phyloP scores from a whole-genome alignment of 2,329 filamentous ascomycete species.

The Epichloe amarillans region DNA sequence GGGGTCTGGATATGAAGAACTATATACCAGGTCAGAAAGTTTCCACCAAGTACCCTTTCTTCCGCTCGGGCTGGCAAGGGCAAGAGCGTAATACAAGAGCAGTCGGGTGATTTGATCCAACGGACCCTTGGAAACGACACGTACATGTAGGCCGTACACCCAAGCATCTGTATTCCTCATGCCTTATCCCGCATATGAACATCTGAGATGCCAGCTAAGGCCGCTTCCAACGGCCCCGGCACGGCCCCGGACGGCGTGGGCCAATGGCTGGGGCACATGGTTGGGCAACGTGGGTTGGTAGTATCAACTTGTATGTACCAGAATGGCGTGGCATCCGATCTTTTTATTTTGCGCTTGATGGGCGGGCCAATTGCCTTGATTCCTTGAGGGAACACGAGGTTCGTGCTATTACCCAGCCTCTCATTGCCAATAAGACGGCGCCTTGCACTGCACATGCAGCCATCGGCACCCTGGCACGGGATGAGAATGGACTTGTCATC shows the following conservation, averaged over 20 bases:
- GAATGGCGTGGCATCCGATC: no score
- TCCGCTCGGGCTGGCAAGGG: neutral
- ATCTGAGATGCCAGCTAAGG: neutral
- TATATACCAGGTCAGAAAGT: conserved; percentile 7
- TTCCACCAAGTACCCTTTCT: neutral
- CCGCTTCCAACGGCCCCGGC: conserved; percentile 1
- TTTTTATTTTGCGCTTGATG: no score
- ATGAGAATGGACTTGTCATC: neutral
- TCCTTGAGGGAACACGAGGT: no score
- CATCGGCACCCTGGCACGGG: neutral
- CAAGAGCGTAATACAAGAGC: neutral
- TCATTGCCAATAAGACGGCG: conserved; percentile 7
- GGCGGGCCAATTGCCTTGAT: neutral
- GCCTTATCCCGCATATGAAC: neutral
- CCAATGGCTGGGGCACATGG: conserved; percentile 33
- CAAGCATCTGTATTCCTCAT: neutral
- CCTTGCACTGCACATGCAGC: conserved; percentile 5
- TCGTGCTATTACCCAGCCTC: neutral
- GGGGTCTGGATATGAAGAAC: conserved; percentile 9
- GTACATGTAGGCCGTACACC: neutral
- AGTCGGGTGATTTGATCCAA: neutral
- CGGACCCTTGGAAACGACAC: neutral
- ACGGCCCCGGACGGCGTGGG: conserved; percentile 11
- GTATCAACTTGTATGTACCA: no score
- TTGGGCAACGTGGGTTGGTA: conserved; percentile 5